Conservation (phyloP, 306 rosid genomes). For the Vicia sativa region DNA sequence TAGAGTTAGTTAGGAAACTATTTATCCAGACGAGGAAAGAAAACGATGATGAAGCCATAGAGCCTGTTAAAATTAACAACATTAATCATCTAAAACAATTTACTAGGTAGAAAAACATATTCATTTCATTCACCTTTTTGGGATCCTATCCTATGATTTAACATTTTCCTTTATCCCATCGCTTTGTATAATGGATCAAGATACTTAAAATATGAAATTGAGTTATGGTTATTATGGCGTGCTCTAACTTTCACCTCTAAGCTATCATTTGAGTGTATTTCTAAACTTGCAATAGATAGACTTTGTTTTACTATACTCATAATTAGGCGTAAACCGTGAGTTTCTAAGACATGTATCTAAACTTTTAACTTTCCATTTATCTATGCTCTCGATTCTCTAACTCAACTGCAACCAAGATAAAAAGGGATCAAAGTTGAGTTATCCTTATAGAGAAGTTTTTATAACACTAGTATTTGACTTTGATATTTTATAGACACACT, state of each 20-base stretch:
- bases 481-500: not conserved
- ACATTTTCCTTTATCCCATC: not conserved
- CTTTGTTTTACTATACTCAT: not conserved
- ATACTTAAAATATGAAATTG: not conserved
- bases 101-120: conserved; percentile 2
- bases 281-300: not conserved
- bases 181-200: not conserved
- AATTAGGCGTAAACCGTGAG: not conserved
- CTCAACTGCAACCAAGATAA: not conserved
- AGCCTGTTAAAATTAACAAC: conserved; percentile 54
- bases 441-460: not conserved
- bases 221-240: not conserved
- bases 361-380: not conserved
- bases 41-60: conserved; percentile 95
- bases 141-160: conserved; percentile 1
- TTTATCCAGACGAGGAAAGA: conserved; percentile 67
- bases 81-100: conserved; percentile 9
- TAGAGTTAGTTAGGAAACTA: conserved; percentile 38
- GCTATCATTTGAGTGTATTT: not conserved
- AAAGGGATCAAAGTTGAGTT: not conserved
- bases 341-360: not conserved
- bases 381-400: not conserved
- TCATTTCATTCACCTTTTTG: not conserved
- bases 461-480: not conserved
- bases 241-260: not conserved